Base-by-base conservation (phyloP, 441 rosid genomes). In the Theobroma grandiflorum region DNA sequence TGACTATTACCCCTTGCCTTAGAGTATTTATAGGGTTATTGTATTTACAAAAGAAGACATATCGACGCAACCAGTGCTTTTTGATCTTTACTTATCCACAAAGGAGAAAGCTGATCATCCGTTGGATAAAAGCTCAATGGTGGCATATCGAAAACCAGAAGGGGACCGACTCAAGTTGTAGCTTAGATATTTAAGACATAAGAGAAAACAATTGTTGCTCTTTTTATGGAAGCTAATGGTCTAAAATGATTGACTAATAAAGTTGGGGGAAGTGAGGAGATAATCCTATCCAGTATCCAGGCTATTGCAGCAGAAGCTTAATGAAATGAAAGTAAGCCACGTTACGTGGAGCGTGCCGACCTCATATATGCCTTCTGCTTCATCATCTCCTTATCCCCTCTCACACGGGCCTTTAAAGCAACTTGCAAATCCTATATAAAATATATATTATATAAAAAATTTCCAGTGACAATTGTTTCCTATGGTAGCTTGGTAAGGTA, bases 341-440 rank as follows among this genome's bases (percentile, higher is more conserved):
- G 75, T 72, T 52, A 9, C 4, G 45, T 52, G 45, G 47, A 72
- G 18, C 43, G 75, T 72, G 38, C 75, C 75, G 62, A 52, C 75
- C 75, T 2, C 62, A 45, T 45, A 18, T 18, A 50, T 35, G 33
- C 47, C 62, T 72, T 52, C 18, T 10, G 61, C 31, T 50, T 72
- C 75, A 18, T 8, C 11, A 35, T 72, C 62, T 40, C 45, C 45
- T 72, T 72, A 52, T 35, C 62, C 40, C 49, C 11, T 50, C 61
- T 18, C 43, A 9, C 43, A 10, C 8, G 59, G 20, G 40, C 74
- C 38, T 26, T 38, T 4, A 5, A 33, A 33, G 45, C 45, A 50
- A 71, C 62, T 71, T 52, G 75, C 75, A 26, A 26, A 35, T 8
- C 14, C 4, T 22, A 20, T 12, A 26, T 52, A 20, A 58, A 9